Conservation (phyloP, 208 protist genomes). For the Trypanosoma platydactyli region DNA sequence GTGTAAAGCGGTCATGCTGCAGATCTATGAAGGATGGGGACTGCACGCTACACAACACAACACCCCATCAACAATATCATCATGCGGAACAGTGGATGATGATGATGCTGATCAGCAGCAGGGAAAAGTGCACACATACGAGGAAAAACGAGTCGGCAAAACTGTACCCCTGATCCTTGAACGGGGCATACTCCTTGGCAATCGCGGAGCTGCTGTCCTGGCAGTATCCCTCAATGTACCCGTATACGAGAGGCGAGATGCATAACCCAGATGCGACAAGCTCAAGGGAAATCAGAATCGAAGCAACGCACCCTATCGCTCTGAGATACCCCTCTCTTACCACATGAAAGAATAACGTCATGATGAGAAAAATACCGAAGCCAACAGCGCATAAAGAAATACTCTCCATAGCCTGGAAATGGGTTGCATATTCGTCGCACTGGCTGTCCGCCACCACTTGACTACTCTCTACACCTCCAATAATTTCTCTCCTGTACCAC, state of each 20-base stretch:
- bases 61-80: background rate
- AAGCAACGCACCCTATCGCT: too few species aligned
- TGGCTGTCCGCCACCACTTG: background rate
- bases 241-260: conserved; percentile 3
- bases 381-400: background rate
- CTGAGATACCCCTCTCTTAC: too few species aligned
- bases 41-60: background rate
- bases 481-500: background rate
- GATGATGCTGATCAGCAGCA: conserved; percentile 11
- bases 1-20: too few species aligned
- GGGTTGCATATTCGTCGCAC: background rate
- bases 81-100: conserved; percentile 12
- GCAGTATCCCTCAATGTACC: conserved; percentile 16
- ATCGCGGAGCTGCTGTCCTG: background rate
- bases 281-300: conserved; percentile 2
- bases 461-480: background rate
- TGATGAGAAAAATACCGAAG: background rate
- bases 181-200: background rate
- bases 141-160: conserved; percentile 11
- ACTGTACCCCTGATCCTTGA: conserved; percentile 9
- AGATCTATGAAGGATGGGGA: background rate
- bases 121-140: background rate
- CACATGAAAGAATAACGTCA: too few species aligned
- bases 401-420: background rate
- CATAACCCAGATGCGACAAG: background rate